Evolutionary conservation across 192 early-diverging fungal genomes (phyloP).

Genomic region (Podila epicladia): DNA sequence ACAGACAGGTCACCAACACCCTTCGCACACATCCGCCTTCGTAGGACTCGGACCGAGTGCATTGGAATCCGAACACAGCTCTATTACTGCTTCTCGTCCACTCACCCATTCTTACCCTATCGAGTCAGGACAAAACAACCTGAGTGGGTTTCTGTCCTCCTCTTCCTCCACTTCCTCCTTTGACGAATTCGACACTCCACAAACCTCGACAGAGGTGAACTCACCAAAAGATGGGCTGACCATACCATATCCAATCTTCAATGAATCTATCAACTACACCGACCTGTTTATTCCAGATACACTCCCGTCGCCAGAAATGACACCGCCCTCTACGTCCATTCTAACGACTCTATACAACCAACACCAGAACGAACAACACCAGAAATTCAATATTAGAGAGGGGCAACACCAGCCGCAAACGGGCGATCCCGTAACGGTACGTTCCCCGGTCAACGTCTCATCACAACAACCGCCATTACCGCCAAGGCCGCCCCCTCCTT

Average conservation of each 20-base stretch:
- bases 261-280: not conserved
- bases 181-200: conserved; percentile 1
- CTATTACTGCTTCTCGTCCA: conserved; percentile 3
- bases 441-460: not conserved
- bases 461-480: not conserved
- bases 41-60: not conserved
- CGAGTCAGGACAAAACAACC: conserved; percentile 3
- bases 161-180: conserved; percentile 5
- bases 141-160: conserved; percentile 3
- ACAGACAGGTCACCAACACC: not conserved
- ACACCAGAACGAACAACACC: conserved; percentile 1
- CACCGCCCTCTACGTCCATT: conserved; percentile 1
- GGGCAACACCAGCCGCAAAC: not conserved
- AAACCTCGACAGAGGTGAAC: conserved; percentile 2
- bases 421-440: not conserved
- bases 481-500: not conserved
- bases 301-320: not conserved
- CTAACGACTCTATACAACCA: conserved; percentile 6
- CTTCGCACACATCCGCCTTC: not conserved
- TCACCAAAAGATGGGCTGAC: not conserved
- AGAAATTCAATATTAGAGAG: not conserved
- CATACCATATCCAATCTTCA: not conserved
- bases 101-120: not conserved
- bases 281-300: not conserved
- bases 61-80: not conserved